A percentile compares a stretch with the other conserved stretches of the same genome.
These are phyloP conservation scores for Fraxinus excelsior DNA, from an alignment of 257 asterid genomes.

Conservation along the genomic window DNA sequence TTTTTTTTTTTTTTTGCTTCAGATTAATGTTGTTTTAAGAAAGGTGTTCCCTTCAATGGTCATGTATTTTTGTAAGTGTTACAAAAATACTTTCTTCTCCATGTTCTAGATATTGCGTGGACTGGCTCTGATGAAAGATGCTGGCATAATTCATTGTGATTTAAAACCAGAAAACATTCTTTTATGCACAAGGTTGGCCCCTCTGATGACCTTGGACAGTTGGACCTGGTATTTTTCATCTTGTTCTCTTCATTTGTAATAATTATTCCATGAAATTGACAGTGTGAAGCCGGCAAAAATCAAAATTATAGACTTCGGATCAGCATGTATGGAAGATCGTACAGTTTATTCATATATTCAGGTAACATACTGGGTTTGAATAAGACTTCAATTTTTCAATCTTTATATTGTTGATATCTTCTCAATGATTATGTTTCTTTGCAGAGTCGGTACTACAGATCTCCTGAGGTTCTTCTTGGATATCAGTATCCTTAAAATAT, in stretches of 20 bases:
- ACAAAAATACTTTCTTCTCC: constrained; percentile 27
- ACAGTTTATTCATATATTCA: constrained; percentile 97
- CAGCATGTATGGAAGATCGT: constrained; percentile 96
- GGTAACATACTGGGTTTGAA: constrained; percentile 43
- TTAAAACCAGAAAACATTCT: constrained; percentile 98
- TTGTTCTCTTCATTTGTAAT: constrained; percentile 26
- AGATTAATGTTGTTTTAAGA: constrained; percentile 21
- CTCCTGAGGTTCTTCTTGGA: constrained; percentile 99
- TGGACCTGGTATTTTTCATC: constrained; percentile 23
- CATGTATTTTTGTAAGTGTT: constrained; percentile 20
- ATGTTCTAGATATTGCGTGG: constrained; percentile 78
- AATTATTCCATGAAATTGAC: constrained; percentile 43
- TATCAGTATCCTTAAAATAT: constrained; percentile 87
- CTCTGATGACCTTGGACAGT: constrained; percentile 32
- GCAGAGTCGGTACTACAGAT: constrained; percentile 98
- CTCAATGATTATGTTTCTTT: constrained; percentile 30
- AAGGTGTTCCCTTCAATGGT: constrained; percentile 25
- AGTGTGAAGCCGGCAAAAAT: constrained; percentile 92
- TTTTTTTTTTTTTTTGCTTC: constrained; percentile 34
- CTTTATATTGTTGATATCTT: constrained; percentile 24
- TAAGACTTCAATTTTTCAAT: constrained; percentile 22
- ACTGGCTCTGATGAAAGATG: constrained; percentile 89
- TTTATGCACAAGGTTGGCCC: constrained; percentile 80
- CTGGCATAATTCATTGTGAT: constrained; percentile 97
- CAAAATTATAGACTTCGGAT: constrained; percentile 97